These are phyloP conservation scores for Mycena vulgaris DNA, from an alignment of 768 basidiomycete genomes.

Conservation along the genomic window DNA sequence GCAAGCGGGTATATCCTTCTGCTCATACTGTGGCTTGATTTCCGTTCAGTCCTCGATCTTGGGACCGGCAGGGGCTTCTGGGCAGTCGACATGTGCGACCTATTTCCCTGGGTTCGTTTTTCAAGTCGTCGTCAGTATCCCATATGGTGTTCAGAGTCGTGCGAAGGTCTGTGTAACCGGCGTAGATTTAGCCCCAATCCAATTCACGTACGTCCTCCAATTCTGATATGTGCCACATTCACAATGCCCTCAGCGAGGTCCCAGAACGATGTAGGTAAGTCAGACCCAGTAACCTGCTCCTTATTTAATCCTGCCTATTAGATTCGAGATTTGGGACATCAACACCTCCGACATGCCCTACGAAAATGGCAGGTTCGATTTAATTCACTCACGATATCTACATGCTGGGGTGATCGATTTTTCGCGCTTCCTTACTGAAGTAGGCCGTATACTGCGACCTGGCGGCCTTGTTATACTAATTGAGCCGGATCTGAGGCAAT, in stretches of 20 bases:
- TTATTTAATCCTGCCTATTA: slow-evolving; percentile 42
- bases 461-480: slow-evolving; percentile 80
- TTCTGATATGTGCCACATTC: neutral
- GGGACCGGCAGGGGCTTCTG: slow-evolving; percentile 79
- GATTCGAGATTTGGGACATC: slow-evolving; percentile 82
- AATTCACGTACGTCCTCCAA: slow-evolving; percentile 3
- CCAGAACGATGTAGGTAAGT: slow-evolving; percentile 16
- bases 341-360: slow-evolving; percentile 75
- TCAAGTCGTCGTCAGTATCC: slow-evolving; percentile 10
- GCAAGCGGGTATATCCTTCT: slow-evolving; percentile 42
- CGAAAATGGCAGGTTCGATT: slow-evolving; percentile 73
- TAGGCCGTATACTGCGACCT: slow-evolving; percentile 77
- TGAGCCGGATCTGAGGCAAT: slow-evolving; percentile 71
- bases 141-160: neutral
- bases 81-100: slow-evolving; percentile 50
- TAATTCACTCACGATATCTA: slow-evolving; percentile 79
- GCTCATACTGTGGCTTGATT: slow-evolving; percentile 24
- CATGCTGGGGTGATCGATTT: slow-evolving; percentile 79
- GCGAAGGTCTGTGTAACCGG: slow-evolving; percentile 19
- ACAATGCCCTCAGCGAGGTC: slow-evolving; percentile 2
- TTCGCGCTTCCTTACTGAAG: slow-evolving; percentile 71
- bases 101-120: slow-evolving; percentile 15
- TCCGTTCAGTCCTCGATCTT: slow-evolving; percentile 70
- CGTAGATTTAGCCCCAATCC: slow-evolving; percentile 21
- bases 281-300: neutral